These are phyloP conservation scores for Termitomyces titanicus DNA, from an alignment of 768 basidiomycete species.

Conservation along the genomic window DNA sequence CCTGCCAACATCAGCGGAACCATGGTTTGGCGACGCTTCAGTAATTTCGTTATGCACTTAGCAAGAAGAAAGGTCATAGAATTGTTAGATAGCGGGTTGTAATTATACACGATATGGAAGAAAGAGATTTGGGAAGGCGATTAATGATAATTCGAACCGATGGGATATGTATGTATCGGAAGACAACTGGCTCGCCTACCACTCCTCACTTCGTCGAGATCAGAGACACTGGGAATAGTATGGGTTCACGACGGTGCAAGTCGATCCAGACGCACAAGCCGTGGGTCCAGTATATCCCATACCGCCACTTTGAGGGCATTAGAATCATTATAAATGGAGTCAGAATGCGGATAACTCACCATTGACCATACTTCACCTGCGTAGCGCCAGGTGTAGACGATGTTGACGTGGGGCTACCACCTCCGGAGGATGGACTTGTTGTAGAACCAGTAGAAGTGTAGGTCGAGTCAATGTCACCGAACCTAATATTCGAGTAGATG, in stretches of 20 bases:
- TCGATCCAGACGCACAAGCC: slow-evolving; percentile 24
- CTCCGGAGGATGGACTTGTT: not conserved
- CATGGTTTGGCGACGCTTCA: not conserved
- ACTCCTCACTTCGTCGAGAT: not conserved
- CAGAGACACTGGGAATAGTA: slow-evolving; percentile 33
- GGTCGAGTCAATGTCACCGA: slow-evolving; percentile 38
- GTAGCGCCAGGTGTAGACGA: slow-evolving; percentile 18
- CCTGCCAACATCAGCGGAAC: too few species aligned
- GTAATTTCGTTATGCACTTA: too few species aligned
- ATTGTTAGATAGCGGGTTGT: not conserved
- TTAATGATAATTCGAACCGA: not conserved
- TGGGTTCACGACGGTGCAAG: slow-evolving; percentile 24
- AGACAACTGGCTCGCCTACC: not conserved
- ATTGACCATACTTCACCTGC: slow-evolving; percentile 33
- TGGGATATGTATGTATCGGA: not conserved
- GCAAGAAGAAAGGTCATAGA: not conserved
- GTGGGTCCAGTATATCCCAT: slow-evolving; percentile 28
- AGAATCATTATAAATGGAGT: not conserved
- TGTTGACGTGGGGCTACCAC: slow-evolving; percentile 13
- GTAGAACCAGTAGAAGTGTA: slow-evolving; percentile 10
- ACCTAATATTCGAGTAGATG: slow-evolving; percentile 53
- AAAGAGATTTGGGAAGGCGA: not conserved
- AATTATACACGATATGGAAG: not conserved
- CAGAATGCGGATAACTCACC: slow-evolving; percentile 18
- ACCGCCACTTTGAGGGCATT: slow-evolving; percentile 20